Evolutionary conservation across 176 grass and related monocot species (phyloP), one percentile per base, ranked within the genome.

Genomic region (Cocos nucifera): DNA sequence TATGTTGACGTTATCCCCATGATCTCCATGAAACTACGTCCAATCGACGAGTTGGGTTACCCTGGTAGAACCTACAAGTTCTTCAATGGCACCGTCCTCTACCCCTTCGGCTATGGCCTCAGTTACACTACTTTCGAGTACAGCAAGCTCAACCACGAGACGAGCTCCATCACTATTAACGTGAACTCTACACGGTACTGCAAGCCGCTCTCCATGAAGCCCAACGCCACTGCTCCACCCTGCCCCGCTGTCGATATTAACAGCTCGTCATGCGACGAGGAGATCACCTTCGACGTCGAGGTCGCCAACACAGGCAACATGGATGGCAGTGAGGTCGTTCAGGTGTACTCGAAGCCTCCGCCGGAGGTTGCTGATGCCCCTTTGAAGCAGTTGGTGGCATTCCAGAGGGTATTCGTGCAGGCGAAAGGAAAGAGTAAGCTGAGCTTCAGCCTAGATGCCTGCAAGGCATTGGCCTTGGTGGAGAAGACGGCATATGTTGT

Each of bases 1-100:
- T 59, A 59, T 17, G 57, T 59, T 6, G 15, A 8, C 17, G 4
- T 24, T 17, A 24, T 59, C 10, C 57, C 57, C 22, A 59, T 59
- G 57, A 59, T 9, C 23, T 59, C 57, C 25, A 59, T 59, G 57
- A 12, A 59, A 30, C 57, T 59, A 27, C 57, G 57, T 27, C 57
- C 57, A 27, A 59, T 27, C 5, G 57, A 59, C 30, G 15, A 59
- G 24, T 18, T 30, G 32, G 61, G 50, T 18, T 74, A 74, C 70
- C 77, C 77, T 0, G 77, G 77, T 16, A 9, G 77, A 50, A 80
- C 77, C n/a, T 80, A 74, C 70, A 80, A 80, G 70, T 80, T 80
- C 70, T 74, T 67, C 63, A 29, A 7, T 29, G 70, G 77, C 15
- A 22, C 70, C 0, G 63, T 73, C 17, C 56, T 80, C 22, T 74